phyloP scores from a whole-genome alignment of 1,284 basidiomycete species.

The Fomitopsis pinicola region DNA sequence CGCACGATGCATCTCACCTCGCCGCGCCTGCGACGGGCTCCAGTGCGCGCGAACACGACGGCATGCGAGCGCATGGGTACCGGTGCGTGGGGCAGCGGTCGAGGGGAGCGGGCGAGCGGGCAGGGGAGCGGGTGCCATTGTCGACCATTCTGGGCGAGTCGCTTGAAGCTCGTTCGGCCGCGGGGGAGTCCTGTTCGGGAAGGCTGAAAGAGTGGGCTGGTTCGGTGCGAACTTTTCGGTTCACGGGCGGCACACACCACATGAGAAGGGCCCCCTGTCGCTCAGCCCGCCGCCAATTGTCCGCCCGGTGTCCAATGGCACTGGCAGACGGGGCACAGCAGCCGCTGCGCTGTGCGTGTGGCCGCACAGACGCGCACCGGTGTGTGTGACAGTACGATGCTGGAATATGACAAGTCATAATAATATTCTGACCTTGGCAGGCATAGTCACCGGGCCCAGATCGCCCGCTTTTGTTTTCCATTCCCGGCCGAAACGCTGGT shows the following conservation, averaged over 20 bases:
- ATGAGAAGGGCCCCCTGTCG: slow-evolving; percentile 1
- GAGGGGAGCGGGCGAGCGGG: not conserved
- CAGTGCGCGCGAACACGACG: no score
- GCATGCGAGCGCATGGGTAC: no score
- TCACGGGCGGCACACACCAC: slow-evolving; percentile 4
- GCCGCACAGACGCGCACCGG: not conserved
- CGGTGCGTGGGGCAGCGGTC: not conserved
- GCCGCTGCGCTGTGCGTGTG: not conserved
- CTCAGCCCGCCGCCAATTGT: not conserved
- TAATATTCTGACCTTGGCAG: no score
- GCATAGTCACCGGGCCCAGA: slow-evolving; percentile 5
- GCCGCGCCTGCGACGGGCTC: no score
- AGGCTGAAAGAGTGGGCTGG: slow-evolving; percentile 17
- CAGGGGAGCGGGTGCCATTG: slow-evolving; percentile 3
- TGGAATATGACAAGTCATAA: no score
- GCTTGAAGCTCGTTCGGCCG: slow-evolving; percentile 5
- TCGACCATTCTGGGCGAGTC: slow-evolving; percentile 9
- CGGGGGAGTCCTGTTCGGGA: slow-evolving; percentile 16
- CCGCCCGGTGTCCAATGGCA: not conserved
- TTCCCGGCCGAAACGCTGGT: slow-evolving; percentile 6
- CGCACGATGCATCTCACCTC: not conserved
- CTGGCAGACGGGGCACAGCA: not conserved
- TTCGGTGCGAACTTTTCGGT: slow-evolving; percentile 14
- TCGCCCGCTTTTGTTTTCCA: slow-evolving; percentile 10
- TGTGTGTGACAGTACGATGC: no score